A percentile compares a stretch with the other conserved stretches of the same genome.
Conservation (phyloP, 1,284 basidiomycete species). For the Crocinoboletus sp. region DNA sequence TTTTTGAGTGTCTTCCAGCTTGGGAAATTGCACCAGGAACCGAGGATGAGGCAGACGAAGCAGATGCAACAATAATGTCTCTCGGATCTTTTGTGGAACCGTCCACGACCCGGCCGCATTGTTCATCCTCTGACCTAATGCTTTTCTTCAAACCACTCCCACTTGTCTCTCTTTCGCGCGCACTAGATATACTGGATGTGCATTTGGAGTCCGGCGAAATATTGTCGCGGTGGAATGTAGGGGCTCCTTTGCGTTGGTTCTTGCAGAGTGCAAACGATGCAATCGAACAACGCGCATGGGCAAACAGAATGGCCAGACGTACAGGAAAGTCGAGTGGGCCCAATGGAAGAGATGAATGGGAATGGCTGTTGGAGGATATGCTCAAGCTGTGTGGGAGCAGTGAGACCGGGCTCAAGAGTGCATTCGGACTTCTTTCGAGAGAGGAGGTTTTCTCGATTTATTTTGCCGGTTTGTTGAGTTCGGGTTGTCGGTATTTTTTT, state of each 20-base stretch:
- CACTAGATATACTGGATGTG: slow-evolving; percentile 86
- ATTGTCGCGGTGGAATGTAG: slow-evolving; percentile 79
- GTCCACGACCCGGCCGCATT: slow-evolving; percentile 54
- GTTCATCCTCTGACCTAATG: slow-evolving; percentile 67
- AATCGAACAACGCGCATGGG: slow-evolving; percentile 76
- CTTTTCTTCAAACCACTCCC: slow-evolving; percentile 81
- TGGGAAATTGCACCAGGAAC: slow-evolving; percentile 66
- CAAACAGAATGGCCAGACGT: slow-evolving; percentile 79
- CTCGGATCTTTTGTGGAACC: slow-evolving; percentile 78
- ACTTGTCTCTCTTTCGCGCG: slow-evolving; percentile 66
- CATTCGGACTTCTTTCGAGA: slow-evolving; percentile 70
- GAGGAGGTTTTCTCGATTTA: slow-evolving; percentile 78
- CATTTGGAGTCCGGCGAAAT: slow-evolving; percentile 94
- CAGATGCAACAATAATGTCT: slow-evolving; percentile 74
- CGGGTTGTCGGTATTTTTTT: slow-evolving; percentile 74
- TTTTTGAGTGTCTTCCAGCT: slow-evolving; percentile 92
- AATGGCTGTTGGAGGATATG: slow-evolving; percentile 86
- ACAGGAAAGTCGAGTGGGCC: slow-evolving; percentile 57
- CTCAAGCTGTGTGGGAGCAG: slow-evolving; percentile 67
- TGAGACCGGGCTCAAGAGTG: slow-evolving; percentile 60
- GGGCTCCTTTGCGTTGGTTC: slow-evolving; percentile 80
- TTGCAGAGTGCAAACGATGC: slow-evolving; percentile 67
- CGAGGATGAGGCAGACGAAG: slow-evolving; percentile 63
- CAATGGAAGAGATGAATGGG: slow-evolving; percentile 72
- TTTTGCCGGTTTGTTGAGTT: slow-evolving; percentile 77